Evolutionary conservation across 257 asterid genomes (phyloP).

Genomic region (Fraxinus anomala): DNA sequence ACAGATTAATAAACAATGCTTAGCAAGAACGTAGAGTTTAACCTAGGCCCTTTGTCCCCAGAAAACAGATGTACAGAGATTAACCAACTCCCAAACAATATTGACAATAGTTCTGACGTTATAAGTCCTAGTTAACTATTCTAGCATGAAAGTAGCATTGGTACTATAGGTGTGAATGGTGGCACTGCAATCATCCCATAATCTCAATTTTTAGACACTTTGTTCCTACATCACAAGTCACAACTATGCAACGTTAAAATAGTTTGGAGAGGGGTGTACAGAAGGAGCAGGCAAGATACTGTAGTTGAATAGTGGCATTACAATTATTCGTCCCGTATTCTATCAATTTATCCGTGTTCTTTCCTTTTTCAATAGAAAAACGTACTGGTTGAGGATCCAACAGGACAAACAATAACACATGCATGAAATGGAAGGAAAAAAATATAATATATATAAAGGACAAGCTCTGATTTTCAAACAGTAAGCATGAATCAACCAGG

Average conservation of each 20-base stretch:
- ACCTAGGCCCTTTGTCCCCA: background rate
- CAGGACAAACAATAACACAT: constrained; percentile 6
- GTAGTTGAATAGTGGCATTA: too few species aligned
- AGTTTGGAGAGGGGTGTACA: background rate
- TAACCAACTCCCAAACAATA: background rate
- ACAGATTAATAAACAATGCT: background rate
- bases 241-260: background rate
- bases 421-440: background rate
- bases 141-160: background rate
- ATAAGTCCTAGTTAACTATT: background rate
- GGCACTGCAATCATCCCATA: background rate
- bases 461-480: constrained; percentile 5
- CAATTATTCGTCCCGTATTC: too few species aligned
- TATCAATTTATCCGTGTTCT: background rate
- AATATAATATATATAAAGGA: background rate
- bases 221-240: background rate
- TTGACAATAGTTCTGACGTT: background rate
- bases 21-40: background rate
- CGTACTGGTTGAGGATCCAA: constrained; percentile 8
- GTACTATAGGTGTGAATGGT: background rate
- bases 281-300: background rate
- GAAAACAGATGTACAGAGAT: background rate
- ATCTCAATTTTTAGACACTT: background rate
- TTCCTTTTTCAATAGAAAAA: too few species aligned
- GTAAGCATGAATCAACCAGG: constrained; percentile 4